A percentile compares a stretch with the other conserved stretches of the same genome.
These are phyloP conservation scores for Syzygium jambos DNA, from an alignment of 345 rosid genomes.

Conservation along the genomic window DNA sequence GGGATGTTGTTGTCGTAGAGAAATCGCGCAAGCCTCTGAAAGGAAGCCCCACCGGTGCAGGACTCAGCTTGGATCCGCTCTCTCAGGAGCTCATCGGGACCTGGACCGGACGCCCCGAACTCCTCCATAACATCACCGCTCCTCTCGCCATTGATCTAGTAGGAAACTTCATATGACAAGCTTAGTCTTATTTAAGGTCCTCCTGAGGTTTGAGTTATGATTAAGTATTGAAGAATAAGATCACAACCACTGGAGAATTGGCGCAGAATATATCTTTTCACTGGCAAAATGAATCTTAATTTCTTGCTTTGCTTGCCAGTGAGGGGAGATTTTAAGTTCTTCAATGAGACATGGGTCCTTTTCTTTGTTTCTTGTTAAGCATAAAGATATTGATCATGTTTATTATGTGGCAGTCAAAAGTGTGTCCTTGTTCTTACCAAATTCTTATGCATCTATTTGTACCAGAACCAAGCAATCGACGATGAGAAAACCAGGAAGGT, in stretches of 20 bases:
- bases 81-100: conserved; percentile 39
- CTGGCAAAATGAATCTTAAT: background rate
- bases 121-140: conserved; percentile 34
- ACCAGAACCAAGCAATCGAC: conserved; percentile 42
- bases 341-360: background rate
- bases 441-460: background rate
- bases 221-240: background rate
- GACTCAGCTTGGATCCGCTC: conserved; percentile 51
- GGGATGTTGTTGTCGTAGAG: conserved; percentile 63
- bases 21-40: conserved; percentile 45
- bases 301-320: background rate
- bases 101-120: conserved; percentile 44
- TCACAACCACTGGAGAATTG: background rate
- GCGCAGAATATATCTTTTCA: background rate
- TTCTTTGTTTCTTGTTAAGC: background rate
- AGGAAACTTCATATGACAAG: background rate
- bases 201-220: background rate
- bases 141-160: conserved; percentile 61
- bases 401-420: background rate
- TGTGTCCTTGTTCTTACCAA: background rate
- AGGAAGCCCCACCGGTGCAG: conserved; percentile 80
- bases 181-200: background rate
- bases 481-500: conserved; percentile 21
- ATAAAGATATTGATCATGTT: background rate
- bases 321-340: background rate